Percentiles rank a stretch among this genome's conserved stretches.
These are phyloP conservation scores for Lepidopterella palustris DNA, from an alignment of 495 filamentous ascomycete species.

Conservation along the genomic window DNA sequence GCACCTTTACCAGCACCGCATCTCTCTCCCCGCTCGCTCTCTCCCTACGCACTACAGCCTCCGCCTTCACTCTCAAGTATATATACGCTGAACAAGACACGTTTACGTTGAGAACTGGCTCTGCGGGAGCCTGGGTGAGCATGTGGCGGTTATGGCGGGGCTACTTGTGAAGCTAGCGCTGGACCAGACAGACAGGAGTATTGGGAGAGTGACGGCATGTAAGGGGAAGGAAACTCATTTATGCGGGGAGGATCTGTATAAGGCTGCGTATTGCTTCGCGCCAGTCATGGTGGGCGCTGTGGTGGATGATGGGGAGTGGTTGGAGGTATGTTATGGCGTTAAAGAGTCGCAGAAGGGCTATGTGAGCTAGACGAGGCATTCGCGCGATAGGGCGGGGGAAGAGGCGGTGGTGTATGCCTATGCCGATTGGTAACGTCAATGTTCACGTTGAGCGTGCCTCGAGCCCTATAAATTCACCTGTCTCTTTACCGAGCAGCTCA, in stretches of 20 bases:
- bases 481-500: no score
- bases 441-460: no score
- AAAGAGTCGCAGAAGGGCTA: constrained; percentile 26
- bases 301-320: constrained; percentile 9
- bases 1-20: constrained; percentile 24
- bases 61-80: neutral
- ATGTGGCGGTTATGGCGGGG: neutral
- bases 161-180: constrained; percentile 21
- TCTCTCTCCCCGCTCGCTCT: constrained; percentile 8
- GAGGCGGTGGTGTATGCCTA: no score
- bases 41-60: no score
- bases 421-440: no score
- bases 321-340: constrained; percentile 26
- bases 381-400: no score
- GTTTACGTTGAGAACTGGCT: constrained; percentile 9
- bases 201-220: neutral
- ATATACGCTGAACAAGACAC: constrained; percentile 19
- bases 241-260: constrained; percentile 25
- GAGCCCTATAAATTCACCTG: no score
- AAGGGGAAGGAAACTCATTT: constrained; percentile 12
- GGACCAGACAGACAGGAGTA: neutral
- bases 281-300: constrained; percentile 1
- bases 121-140: no score
- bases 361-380: constrained; percentile 25
- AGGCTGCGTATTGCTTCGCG: constrained; percentile 22